Conservation (phyloP, 352 stramenopile genomes). For the Pythium vanterpoolii region DNA sequence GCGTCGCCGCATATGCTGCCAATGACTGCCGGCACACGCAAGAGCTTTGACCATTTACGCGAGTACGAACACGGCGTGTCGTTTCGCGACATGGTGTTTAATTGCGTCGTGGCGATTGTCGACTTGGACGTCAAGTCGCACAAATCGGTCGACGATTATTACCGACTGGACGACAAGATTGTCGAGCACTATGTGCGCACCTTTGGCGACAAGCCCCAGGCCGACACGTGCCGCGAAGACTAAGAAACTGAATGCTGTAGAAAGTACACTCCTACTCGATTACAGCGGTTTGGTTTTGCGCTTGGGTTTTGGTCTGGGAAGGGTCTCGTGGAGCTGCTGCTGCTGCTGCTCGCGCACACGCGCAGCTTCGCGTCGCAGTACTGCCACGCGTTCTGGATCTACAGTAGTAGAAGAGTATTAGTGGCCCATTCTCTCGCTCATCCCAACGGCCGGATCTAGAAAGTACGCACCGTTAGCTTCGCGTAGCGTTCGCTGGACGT, state of each 20-base stretch:
- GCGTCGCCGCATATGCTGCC: neutral
- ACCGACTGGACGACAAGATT: conserved; percentile 77
- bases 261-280: neutral
- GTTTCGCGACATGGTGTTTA: conserved; percentile 66
- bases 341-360: conserved; percentile 60
- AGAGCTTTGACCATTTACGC: conserved; percentile 55
- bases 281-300: neutral
- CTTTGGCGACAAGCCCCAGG: conserved; percentile 27
- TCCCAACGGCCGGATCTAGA: neutral
- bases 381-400: conserved; percentile 54
- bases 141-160: conserved; percentile 84
- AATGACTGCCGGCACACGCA: neutral
- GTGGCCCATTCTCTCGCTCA: neutral
- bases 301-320: conserved; percentile 10
- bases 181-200: conserved; percentile 49
- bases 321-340: conserved; percentile 31
- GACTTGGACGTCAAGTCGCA: conserved; percentile 87
- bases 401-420: neutral
- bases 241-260: neutral
- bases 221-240: conserved; percentile 27
- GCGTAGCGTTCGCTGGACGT: conserved; percentile 31
- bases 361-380: conserved; percentile 52
- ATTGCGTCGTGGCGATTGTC: conserved; percentile 80
- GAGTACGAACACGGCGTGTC: conserved; percentile 66
- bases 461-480: conserved; percentile 49